These are phyloP conservation scores for Amanita polypyramis DNA, from an alignment of 768 basidiomycete genomes.

Conservation along the genomic window DNA sequence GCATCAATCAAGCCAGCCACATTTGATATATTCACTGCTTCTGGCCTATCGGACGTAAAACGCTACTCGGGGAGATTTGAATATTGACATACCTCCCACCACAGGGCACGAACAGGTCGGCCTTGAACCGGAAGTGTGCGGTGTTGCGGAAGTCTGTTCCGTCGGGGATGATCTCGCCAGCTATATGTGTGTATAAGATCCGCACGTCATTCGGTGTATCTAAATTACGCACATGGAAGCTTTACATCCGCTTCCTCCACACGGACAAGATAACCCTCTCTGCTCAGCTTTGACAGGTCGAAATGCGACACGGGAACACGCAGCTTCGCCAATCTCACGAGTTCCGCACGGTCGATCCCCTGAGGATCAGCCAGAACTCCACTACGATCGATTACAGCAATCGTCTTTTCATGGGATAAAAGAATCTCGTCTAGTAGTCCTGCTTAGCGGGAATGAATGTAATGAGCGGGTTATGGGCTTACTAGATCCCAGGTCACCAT, in stretches of 20 bases:
- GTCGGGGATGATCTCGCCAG: constrained; percentile 86
- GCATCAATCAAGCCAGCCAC: constrained; percentile 79
- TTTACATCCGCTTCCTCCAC: constrained; percentile 91
- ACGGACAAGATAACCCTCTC: constrained; percentile 88
- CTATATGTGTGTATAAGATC: constrained; percentile 29
- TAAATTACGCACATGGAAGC: constrained; percentile 68
- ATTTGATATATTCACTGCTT: constrained; percentile 96
- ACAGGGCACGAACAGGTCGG: constrained; percentile 94
- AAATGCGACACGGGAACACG: constrained; percentile 77
- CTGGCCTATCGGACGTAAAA: constrained; percentile 39
- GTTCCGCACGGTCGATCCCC: constrained; percentile 81
- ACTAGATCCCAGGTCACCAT: constrained; percentile 97
- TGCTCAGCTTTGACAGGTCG: constrained; percentile 74
- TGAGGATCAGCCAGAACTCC: constrained; percentile 92
- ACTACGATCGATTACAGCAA: constrained; percentile 93
- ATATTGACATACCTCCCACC: constrained; percentile 63
- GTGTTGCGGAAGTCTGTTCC: constrained; percentile 95
- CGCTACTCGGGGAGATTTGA: neutral
- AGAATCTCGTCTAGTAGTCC: constrained; percentile 80
- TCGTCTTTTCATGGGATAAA: constrained; percentile 88
- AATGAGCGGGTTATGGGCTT: constrained; percentile 21
- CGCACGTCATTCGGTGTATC: no score
- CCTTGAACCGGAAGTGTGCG: constrained; percentile 94
- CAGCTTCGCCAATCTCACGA: constrained; percentile 80
- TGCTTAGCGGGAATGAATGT: constrained; percentile 1